A percentile compares a stretch with the other conserved stretches of the same genome.
Evolutionary conservation across 768 basidiomycete genomes (phyloP).

Genomic region (Naganishia onofrii): DNA sequence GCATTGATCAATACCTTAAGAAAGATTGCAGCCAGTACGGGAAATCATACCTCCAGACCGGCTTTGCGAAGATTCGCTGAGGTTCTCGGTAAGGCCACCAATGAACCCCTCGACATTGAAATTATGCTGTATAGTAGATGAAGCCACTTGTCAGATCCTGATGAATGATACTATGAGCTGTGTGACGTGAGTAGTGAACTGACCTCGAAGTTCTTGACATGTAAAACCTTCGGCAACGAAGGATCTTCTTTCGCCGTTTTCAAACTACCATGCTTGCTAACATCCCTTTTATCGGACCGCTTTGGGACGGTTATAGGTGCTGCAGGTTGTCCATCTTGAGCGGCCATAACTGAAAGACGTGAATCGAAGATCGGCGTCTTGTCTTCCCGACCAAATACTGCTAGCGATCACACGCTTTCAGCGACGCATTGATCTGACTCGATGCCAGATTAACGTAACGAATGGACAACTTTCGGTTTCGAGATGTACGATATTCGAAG

Average conservation of each 20-base stretch:
- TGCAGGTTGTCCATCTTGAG: not conserved
- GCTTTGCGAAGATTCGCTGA: conserved; percentile 79
- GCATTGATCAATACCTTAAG: too few species aligned
- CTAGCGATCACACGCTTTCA: not conserved
- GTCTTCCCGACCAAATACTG: not conserved
- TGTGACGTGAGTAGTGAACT: not conserved
- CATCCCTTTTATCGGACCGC: conserved; percentile 8
- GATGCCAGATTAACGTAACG: too few species aligned
- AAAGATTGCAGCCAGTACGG: too few species aligned
- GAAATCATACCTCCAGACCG: conserved; percentile 68
- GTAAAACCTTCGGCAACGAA: not conserved
- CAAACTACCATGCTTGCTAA: not conserved
- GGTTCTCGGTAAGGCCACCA: conserved; percentile 76
- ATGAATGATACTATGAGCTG: not conserved
- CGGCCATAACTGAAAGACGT: conserved; percentile 1
- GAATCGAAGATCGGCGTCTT: not conserved
- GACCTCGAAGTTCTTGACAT: conserved; percentile 16
- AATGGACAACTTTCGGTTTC: too few species aligned
- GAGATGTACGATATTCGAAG: too few species aligned
- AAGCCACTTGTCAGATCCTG: not conserved
- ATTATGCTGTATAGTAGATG: not conserved
- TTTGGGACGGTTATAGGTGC: not conserved
- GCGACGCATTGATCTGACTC: not conserved
- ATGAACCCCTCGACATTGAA: conserved; percentile 91
- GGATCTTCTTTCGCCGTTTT: not conserved